Percentiles rank a stretch among this genome's conserved stretches.
Evolutionary conservation across 2,329 filamentous ascomycete species (phyloP).

Genomic region (Neocatenulostroma microsporum): DNA sequence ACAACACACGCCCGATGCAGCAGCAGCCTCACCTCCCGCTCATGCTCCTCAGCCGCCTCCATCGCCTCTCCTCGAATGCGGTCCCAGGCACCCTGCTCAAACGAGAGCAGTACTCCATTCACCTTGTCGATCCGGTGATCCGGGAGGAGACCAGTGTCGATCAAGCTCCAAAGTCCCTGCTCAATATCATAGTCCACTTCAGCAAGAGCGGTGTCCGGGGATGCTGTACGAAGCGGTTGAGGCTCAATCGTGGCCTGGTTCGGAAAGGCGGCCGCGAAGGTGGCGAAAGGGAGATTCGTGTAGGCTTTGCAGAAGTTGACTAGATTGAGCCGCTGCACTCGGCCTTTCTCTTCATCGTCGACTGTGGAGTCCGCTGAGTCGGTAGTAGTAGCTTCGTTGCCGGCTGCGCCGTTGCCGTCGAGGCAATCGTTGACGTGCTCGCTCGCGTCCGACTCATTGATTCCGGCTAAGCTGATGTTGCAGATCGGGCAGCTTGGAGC

Average conservation of each 20-base stretch:
- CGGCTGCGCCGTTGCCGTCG: too few species aligned
- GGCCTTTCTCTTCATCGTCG: not conserved
- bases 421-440: too few species aligned
- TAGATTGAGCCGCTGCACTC: too few species aligned
- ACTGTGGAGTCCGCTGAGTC: not conserved
- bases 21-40: not conserved
- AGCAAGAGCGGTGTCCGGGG: not conserved
- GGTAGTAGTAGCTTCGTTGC: not conserved
- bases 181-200: too few species aligned
- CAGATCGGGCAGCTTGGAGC: too few species aligned
- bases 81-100: not conserved
- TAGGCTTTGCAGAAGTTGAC: slow-evolving; percentile 1
- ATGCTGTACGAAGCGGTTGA: not conserved
- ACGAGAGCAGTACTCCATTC: not conserved
- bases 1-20: not conserved
- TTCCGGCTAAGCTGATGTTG: too few species aligned
- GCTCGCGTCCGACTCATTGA: too few species aligned
- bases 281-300: not conserved
- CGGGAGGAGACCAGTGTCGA: not conserved
- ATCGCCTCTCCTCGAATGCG: not conserved
- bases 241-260: not conserved
- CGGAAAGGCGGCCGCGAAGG: not conserved
- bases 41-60: not conserved
- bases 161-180: not conserved
- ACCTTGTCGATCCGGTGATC: slow-evolving; percentile 1